phyloP scores from a whole-genome alignment of 768 basidiomycete genomes.

The Termitomyces sp. region DNA sequence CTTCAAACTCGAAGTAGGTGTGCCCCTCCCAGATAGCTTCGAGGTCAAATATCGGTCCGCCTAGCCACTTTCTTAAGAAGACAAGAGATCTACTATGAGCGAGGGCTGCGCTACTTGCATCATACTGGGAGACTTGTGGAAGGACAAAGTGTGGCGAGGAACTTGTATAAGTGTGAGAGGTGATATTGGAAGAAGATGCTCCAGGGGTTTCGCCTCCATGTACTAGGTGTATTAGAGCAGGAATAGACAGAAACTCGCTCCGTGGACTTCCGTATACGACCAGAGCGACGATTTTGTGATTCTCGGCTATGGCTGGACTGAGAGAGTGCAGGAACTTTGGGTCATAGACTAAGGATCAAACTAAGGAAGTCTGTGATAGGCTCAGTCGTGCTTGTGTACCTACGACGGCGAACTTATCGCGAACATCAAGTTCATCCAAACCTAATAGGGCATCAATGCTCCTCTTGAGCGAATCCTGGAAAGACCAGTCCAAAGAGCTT shows the following conservation, averaged over 20 bases:
- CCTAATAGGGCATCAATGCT: conserved; percentile 29
- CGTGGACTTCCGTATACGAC: conserved; percentile 28
- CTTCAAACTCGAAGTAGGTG: conserved; percentile 47
- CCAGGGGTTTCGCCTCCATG: conserved; percentile 19
- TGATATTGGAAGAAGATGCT: conserved; percentile 16
- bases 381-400: conserved; percentile 19
- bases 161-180: conserved; percentile 17
- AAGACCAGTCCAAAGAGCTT: conserved; percentile 13
- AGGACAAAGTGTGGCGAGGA: conserved; percentile 36
- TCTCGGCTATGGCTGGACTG: conserved; percentile 19
- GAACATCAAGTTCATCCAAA: conserved; percentile 31
- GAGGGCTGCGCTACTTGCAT: conserved; percentile 33
- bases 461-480: conserved; percentile 23
- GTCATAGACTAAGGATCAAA: conserved; percentile 27
- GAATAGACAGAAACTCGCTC: conserved; percentile 17
- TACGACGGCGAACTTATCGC: conserved; percentile 38
- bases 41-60: conserved; percentile 48
- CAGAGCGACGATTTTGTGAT: conserved; percentile 29
- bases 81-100: conserved; percentile 41
- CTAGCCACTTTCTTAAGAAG: conserved; percentile 38
- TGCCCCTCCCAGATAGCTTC: conserved; percentile 62
- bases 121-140: conserved; percentile 33
- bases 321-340: conserved; percentile 20
- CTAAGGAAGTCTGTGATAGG: not conserved
- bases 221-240: conserved; percentile 29